A percentile compares a stretch with the other conserved stretches of the same genome.
Conservation (phyloP, 1,284 basidiomycete genomes). For the Rhodotorula sp. region DNA sequence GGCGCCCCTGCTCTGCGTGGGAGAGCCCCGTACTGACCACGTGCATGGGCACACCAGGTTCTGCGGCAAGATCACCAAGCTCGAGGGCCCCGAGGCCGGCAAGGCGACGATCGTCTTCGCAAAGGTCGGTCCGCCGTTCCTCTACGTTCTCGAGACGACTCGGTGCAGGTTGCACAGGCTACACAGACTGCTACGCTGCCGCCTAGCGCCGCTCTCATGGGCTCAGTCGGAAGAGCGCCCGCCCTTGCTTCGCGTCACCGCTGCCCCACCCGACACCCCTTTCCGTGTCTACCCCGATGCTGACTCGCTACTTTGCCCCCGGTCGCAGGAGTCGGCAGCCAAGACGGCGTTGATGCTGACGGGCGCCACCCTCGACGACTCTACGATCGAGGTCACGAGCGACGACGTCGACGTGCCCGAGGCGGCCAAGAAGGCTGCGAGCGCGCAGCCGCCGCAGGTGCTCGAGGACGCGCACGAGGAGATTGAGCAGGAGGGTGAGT, state of each 20-base stretch:
- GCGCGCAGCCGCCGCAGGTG: slow-evolving; percentile 25
- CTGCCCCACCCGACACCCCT: neutral
- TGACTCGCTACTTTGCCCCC: neutral
- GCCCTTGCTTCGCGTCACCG: neutral
- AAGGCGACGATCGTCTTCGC: slow-evolving; percentile 63
- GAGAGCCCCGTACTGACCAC: neutral
- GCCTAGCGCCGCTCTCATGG: too few relatives aligned
- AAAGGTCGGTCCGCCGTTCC: slow-evolving; percentile 6
- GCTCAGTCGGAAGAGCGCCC: too few relatives aligned
- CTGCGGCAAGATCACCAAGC: slow-evolving; percentile 59
- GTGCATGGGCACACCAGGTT: slow-evolving; percentile 21
- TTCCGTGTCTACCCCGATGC: too few relatives aligned
- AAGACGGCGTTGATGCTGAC: slow-evolving; percentile 71
- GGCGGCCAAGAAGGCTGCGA: slow-evolving; percentile 55
- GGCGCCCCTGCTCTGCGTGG: too few relatives aligned
- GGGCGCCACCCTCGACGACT: slow-evolving; percentile 68
- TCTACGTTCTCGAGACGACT: too few relatives aligned
- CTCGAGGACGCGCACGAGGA: slow-evolving; percentile 48
- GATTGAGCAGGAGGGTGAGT: slow-evolving; percentile 62
- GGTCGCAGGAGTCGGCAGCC: slow-evolving; percentile 64
- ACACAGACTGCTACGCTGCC: too few relatives aligned
- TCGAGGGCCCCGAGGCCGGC: slow-evolving; percentile 49
- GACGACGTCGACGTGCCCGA: slow-evolving; percentile 59
- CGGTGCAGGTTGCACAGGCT: too few relatives aligned
- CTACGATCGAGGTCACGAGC: slow-evolving; percentile 64